phyloP scores from a whole-genome alignment of 768 basidiomycete species.

The Pluteus cervinus region DNA sequence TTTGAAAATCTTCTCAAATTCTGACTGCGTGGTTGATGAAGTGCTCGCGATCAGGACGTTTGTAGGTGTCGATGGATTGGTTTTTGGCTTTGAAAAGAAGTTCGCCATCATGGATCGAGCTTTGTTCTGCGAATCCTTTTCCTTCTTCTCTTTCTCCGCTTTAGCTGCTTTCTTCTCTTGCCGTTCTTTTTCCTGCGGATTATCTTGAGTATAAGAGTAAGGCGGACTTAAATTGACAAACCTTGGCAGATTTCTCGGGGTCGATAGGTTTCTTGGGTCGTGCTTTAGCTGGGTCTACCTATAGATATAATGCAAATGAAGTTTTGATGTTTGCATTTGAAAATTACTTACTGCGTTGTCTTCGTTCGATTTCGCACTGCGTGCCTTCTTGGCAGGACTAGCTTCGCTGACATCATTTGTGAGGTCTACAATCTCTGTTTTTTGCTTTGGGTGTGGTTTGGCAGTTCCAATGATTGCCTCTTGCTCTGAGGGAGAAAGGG shows the following conservation, averaged over 20 bases:
- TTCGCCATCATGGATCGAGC: constrained; percentile 71
- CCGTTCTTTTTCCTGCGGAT: constrained; percentile 62
- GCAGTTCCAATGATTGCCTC: constrained; percentile 46
- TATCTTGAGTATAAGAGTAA: not conserved
- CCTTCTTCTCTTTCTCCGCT: constrained; percentile 66
- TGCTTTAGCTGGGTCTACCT: constrained; percentile 13
- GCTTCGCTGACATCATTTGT: no score
- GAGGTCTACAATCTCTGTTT: constrained; percentile 14
- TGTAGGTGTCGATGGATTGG: constrained; percentile 18
- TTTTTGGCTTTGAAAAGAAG: constrained; percentile 68
- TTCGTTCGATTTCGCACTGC: no score
- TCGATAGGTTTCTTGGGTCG: constrained; percentile 46
- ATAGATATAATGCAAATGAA: no score
- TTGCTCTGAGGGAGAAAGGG: constrained; percentile 52
- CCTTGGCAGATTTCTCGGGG: constrained; percentile 55
- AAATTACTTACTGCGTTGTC: no score
- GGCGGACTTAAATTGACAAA: constrained; percentile 13
- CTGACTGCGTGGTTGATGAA: constrained; percentile 39
- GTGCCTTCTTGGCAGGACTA: no score
- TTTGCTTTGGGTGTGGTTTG: constrained; percentile 28
- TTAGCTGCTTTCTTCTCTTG: constrained; percentile 64
- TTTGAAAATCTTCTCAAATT: constrained; percentile 73
- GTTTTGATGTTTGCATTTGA: no score
- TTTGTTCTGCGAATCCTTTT: constrained; percentile 63
- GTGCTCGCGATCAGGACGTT: constrained; percentile 18